phyloP scores from a whole-genome alignment of 2,329 filamentous ascomycete species.

The Ilyonectria robusta region DNA sequence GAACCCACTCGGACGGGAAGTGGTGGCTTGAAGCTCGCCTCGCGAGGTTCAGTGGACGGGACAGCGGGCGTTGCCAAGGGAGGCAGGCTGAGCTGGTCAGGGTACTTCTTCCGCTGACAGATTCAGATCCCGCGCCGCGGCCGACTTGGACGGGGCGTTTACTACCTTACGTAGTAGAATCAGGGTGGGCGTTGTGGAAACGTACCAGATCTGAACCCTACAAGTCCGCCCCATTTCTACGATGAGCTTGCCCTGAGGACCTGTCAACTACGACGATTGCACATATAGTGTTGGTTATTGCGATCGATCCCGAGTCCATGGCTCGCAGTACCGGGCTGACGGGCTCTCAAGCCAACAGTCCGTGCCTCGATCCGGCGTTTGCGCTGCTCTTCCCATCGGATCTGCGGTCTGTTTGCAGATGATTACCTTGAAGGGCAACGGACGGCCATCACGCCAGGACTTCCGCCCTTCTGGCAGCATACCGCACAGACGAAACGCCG shows the following conservation, averaged over 20 bases:
- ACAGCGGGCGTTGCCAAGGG: slow-evolving; percentile 19
- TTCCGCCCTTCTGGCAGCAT: slow-evolving; percentile 9
- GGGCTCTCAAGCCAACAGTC: slow-evolving; percentile 12
- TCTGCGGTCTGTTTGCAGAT: slow-evolving; percentile 29
- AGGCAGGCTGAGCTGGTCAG: slow-evolving; percentile 6
- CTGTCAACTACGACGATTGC: slow-evolving; percentile 8
- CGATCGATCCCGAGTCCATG: slow-evolving; percentile 17
- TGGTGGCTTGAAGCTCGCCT: slow-evolving; percentile 9
- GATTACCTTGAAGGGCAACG: slow-evolving; percentile 11
- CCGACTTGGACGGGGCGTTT: slow-evolving; percentile 15
- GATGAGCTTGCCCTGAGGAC: slow-evolving; percentile 8
- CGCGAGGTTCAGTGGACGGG: slow-evolving; percentile 1
- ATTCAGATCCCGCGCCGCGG: slow-evolving; percentile 26
- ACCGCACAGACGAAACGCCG: slow-evolving; percentile 27
- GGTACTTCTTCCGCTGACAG: slow-evolving; percentile 2
- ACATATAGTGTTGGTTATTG: slow-evolving; percentile 18
- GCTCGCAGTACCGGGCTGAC: slow-evolving; percentile 17
- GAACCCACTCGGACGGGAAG: slow-evolving; percentile 12
- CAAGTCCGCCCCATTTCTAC: slow-evolving; percentile 10
- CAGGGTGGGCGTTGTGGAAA: slow-evolving; percentile 17
- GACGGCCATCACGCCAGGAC: slow-evolving; percentile 26
- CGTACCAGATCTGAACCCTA: slow-evolving; percentile 20
- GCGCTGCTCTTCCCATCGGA: slow-evolving; percentile 12
- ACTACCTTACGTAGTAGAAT: not conserved
- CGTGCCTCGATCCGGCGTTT: slow-evolving; percentile 25